Conservation (phyloP, 2,329 filamentous ascomycete genomes). For the Hymenoscyphus infarciens region DNA sequence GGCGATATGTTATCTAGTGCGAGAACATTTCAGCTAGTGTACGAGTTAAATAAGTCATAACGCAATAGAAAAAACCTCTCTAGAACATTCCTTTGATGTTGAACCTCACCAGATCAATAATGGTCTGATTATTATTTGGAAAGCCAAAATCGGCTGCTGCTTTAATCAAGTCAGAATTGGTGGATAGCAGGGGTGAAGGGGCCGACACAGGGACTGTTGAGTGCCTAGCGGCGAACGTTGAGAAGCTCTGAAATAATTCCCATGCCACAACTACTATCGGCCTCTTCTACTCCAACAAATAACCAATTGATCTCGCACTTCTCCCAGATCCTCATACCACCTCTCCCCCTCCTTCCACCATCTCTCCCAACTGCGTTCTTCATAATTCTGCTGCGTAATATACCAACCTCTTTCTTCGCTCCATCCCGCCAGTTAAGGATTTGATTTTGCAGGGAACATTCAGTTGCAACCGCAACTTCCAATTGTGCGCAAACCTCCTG, state of each 20-base stretch:
- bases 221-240: constrained; percentile 5
- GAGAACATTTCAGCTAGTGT: background rate
- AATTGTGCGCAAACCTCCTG: constrained; percentile 30
- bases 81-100: background rate
- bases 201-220: background rate
- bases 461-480: constrained; percentile 9
- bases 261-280: background rate
- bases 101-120: background rate
- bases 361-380: background rate
- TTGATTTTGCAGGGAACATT: background rate
- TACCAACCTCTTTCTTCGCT: constrained; percentile 8
- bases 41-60: background rate
- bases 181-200: constrained; percentile 4
- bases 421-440: background rate
- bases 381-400: constrained; percentile 7
- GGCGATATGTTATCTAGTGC: background rate
- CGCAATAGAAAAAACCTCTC: background rate
- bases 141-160: background rate
- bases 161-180: background rate
- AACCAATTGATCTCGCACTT: constrained; percentile 13
- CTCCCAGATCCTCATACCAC: background rate
- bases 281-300: constrained; percentile 6
- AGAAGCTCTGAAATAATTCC: constrained; percentile 10
- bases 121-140: background rate
- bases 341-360: background rate